Conservation (phyloP, 257 asterid species). For the Solanum medicagineum region DNA sequence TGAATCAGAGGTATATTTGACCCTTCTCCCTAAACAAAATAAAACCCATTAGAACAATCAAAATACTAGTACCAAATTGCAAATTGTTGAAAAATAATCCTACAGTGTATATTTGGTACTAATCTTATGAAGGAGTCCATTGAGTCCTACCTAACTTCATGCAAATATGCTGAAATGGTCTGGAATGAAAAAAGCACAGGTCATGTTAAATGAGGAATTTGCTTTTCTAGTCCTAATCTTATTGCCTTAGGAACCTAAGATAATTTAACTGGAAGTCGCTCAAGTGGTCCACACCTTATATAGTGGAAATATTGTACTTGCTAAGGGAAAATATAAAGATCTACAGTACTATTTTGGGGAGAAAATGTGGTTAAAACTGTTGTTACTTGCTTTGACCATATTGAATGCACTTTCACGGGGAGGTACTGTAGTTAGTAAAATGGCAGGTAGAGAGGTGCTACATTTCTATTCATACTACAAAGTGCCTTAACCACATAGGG, state of each 20-base stretch:
- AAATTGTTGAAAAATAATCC: neutral
- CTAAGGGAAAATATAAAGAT: neutral
- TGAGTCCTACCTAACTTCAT: neutral
- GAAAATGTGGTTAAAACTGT: neutral
- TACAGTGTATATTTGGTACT: neutral
- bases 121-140: neutral
- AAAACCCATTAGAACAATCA: neutral
- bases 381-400: neutral
- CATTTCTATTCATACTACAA: neutral
- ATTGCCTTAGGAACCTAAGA: neutral
- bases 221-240: neutral
- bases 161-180: neutral
- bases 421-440: neutral
- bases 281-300: neutral
- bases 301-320: neutral
- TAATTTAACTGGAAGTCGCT: neutral
- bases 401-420: neutral
- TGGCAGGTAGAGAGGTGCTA: neutral
- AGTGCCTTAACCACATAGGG: neutral
- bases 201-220: neutral
- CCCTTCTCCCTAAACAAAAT: neutral
- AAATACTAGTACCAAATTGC: neutral
- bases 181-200: neutral
- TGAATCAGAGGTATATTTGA: neutral
- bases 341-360: neutral